Conservation (phyloP, 2,329 filamentous ascomycete species). For the Metarhizium robertsii region DNA sequence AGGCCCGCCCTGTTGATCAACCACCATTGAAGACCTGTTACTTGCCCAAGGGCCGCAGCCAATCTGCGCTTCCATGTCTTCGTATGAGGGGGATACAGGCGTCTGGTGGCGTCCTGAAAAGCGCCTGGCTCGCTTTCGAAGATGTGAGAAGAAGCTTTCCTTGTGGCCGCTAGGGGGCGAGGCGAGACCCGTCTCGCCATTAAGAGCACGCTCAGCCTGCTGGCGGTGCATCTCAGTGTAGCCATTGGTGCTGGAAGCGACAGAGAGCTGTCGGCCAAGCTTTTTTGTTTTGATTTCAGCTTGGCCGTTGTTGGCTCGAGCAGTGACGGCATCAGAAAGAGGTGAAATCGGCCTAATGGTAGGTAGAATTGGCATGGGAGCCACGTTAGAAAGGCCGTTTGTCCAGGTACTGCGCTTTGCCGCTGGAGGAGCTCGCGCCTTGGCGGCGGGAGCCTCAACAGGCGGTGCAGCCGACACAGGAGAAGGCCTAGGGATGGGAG, state of each 20-base stretch:
- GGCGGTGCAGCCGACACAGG: constrained; percentile 32
- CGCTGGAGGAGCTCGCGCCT: constrained; percentile 35
- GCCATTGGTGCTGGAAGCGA: constrained; percentile 86
- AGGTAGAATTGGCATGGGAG: constrained; percentile 91
- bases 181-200: constrained; percentile 65
- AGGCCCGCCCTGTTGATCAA: constrained; percentile 49
- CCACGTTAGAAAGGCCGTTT: constrained; percentile 68
- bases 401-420: constrained; percentile 90
- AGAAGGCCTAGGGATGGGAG: constrained; percentile 31
- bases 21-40: constrained; percentile 74
- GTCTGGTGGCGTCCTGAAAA: constrained; percentile 87
- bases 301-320: constrained; percentile 67
- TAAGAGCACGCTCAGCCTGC: constrained; percentile 84
- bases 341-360: constrained; percentile 92
- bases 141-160: constrained; percentile 96
- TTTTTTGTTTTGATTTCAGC: constrained; percentile 64
- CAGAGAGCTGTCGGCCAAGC: constrained; percentile 86
- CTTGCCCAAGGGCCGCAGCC: constrained; percentile 84
- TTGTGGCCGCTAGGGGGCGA: constrained; percentile 75
- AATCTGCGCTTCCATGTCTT: constrained; percentile 87
- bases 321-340: constrained; percentile 87
- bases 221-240: constrained; percentile 84
- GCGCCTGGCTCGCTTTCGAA: constrained; percentile 84
- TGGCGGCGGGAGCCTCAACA: constrained; percentile 27
- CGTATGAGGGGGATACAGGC: constrained; percentile 66